phyloP scores from a whole-genome alignment of 1,139 yeast genomes.

The Lodderomyces theae region DNA sequence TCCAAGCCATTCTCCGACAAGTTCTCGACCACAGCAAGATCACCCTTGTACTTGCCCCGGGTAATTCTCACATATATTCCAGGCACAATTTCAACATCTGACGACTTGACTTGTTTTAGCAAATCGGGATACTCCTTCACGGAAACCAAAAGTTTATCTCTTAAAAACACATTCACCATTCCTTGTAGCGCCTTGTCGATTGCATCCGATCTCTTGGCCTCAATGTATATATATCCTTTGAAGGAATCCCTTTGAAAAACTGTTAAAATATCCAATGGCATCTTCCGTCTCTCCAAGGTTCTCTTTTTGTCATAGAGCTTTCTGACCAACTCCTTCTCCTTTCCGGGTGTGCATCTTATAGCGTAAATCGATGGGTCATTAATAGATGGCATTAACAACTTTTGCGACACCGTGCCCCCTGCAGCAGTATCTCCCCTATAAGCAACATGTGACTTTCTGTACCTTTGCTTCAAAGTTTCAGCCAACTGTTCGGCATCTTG shows the following conservation, averaged over 20 bases:
- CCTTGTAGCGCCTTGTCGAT: constrained; percentile 87
- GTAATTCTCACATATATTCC: constrained; percentile 90
- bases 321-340: constrained; percentile 87
- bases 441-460: constrained; percentile 82
- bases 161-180: constrained; percentile 76
- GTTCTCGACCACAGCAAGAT: constrained; percentile 89
- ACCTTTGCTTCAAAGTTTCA: constrained; percentile 86
- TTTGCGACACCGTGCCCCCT: constrained; percentile 81
- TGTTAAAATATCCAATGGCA: constrained; percentile 74
- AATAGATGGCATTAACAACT: constrained; percentile 89
- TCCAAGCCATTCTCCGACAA: constrained; percentile 93
- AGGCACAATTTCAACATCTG: constrained; percentile 84
- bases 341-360: constrained; percentile 87
- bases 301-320: constrained; percentile 77
- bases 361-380: constrained; percentile 98
- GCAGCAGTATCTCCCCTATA: constrained; percentile 83
- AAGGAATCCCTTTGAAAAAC: constrained; percentile 94
- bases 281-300: constrained; percentile 59
- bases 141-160: constrained; percentile 80
- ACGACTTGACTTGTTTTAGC: constrained; percentile 82
- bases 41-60: constrained; percentile 90
- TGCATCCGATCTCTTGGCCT: constrained; percentile 91
- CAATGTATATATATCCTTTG: constrained; percentile 87
- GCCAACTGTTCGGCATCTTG: constrained; percentile 96
- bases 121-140: constrained; percentile 94